These are phyloP conservation scores for Ustilago xerochloae DNA, from an alignment of 1,284 basidiomycete species.

Conservation along the genomic window DNA sequence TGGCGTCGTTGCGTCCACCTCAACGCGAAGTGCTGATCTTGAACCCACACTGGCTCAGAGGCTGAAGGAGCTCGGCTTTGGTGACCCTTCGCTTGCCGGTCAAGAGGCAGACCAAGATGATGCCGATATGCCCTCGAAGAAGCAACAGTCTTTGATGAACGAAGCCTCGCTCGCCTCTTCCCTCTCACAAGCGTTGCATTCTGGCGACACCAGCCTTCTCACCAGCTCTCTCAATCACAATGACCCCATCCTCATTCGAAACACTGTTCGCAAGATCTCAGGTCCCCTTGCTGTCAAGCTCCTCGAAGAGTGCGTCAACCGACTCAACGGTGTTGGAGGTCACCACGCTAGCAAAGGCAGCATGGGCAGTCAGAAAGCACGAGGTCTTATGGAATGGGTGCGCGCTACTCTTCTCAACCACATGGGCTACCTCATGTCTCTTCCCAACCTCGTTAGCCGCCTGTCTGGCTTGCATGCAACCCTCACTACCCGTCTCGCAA, in stretches of 20 bases:
- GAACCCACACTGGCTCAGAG: constrained; percentile 60
- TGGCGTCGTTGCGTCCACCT: constrained; percentile 12
- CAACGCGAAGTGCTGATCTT: constrained; percentile 13
- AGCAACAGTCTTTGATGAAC: constrained; percentile 72
- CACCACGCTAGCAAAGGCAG: constrained; percentile 56
- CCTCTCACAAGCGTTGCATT: constrained; percentile 94
- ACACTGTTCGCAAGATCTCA: constrained; percentile 87
- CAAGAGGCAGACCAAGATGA: constrained; percentile 42
- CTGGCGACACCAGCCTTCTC: constrained; percentile 86
- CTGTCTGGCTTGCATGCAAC: constrained; percentile 86
- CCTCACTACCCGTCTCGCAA: constrained; percentile 80
- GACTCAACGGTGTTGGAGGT: constrained; percentile 81
- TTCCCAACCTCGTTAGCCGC: constrained; percentile 84
- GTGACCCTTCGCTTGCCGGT: constrained; percentile 35
- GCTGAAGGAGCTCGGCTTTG: constrained; percentile 49
- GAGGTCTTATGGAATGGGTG: constrained; percentile 86
- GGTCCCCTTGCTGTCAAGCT: constrained; percentile 89
- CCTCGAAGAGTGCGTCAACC: constrained; percentile 87
- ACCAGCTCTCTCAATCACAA: constrained; percentile 89
- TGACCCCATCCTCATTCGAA: constrained; percentile 81
- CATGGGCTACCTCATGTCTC: constrained; percentile 92
- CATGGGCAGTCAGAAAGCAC: constrained; percentile 63
- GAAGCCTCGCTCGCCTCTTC: constrained; percentile 91
- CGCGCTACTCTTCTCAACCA: constrained; percentile 86
- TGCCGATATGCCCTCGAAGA: constrained; percentile 31